Conservation (phyloP, 352 stramenopile genomes). For the Pythium insidiosum region DNA sequence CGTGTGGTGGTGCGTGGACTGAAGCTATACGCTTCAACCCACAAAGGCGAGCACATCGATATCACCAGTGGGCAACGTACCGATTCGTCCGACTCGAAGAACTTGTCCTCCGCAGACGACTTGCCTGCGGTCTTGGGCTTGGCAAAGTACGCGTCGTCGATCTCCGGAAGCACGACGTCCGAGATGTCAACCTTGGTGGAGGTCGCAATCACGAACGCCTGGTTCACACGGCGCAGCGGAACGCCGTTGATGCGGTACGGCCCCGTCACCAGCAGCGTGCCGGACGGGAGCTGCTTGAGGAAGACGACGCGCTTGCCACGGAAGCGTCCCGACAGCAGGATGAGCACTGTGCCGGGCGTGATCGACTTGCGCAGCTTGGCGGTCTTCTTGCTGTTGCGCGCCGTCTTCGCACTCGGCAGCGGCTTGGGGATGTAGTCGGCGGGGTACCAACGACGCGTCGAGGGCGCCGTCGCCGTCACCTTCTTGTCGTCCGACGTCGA, state of each 20-base stretch:
- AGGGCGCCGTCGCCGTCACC: constrained; percentile 5
- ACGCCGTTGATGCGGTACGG: constrained; percentile 97
- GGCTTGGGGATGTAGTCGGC: constrained; percentile 61
- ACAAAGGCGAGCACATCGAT: no score
- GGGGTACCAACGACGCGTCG: constrained; percentile 41
- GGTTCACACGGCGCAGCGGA: constrained; percentile 94
- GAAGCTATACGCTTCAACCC: no score
- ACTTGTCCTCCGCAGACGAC: constrained; percentile 82
- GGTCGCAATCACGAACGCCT: constrained; percentile 97
- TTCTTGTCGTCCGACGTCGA: constrained; percentile 6
- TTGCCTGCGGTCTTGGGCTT: constrained; percentile 60
- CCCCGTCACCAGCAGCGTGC: constrained; percentile 92
- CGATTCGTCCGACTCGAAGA: constrained; percentile 62
- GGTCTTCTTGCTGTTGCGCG: constrained; percentile 75
- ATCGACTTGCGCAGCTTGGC: constrained; percentile 94
- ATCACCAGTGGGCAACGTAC: no score
- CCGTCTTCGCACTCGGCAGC: constrained; percentile 56
- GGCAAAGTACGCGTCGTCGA: constrained; percentile 94
- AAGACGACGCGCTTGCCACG: constrained; percentile 97
- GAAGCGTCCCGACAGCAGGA: constrained; percentile 96
- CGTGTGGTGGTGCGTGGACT: no score
- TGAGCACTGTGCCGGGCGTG: constrained; percentile 95
- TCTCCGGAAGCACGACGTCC: constrained; percentile 82
- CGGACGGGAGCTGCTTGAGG: constrained; percentile 94
- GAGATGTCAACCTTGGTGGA: constrained; percentile 94